phyloP scores from a whole-genome alignment of 306 rosid genomes.

The Glycine tomentella region DNA sequence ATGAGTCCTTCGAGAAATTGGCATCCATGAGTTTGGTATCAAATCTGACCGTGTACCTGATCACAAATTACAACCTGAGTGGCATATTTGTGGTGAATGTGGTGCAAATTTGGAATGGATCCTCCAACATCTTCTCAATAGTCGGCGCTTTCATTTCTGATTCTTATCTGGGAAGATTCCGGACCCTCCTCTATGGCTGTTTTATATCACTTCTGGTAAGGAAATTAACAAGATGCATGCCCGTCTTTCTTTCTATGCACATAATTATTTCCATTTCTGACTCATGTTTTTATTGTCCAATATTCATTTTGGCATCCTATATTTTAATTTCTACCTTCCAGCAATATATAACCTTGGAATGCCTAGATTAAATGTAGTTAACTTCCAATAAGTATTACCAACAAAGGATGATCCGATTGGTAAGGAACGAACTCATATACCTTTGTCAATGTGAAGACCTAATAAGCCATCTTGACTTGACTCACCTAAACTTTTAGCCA shows the following conservation, averaged over 20 bases:
- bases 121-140: constrained; percentile 69
- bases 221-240: constrained; percentile 18
- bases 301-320: background rate
- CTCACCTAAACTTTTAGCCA: too few species aligned
- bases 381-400: background rate
- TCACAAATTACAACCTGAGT: constrained; percentile 62
- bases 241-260: background rate
- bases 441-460: too few species aligned
- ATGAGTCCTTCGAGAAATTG: constrained; percentile 88
- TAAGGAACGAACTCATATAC: too few species aligned
- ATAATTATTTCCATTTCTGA: background rate
- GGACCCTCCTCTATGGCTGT: constrained; percentile 72
- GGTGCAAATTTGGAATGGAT: constrained; percentile 78
- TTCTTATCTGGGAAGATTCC: constrained; percentile 76
- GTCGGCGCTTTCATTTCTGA: constrained; percentile 81
- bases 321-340: too few species aligned
- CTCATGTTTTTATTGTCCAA: background rate
- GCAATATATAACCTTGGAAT: background rate
- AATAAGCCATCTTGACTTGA: too few species aligned
- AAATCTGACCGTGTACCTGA: constrained; percentile 67
- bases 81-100: constrained; percentile 65
- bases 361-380: background rate
- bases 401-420: too few species aligned
- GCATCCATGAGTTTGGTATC: constrained; percentile 87
- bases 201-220: constrained; percentile 77